These are phyloP conservation scores for Lindgomyces ingoldianus DNA, from an alignment of 495 filamentous ascomycete species.

Conservation along the genomic window DNA sequence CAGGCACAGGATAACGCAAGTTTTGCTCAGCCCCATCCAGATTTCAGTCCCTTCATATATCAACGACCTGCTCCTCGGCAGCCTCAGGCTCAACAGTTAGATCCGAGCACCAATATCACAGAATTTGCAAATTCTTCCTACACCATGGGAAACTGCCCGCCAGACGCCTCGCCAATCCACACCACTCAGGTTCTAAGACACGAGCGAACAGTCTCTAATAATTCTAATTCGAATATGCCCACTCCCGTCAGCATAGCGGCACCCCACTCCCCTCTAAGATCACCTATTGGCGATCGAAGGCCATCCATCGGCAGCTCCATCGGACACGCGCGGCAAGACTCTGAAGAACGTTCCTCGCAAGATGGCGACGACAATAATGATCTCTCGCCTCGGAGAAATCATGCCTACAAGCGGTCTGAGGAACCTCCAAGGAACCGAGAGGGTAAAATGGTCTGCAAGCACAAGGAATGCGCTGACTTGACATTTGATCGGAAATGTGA, in stretches of 20 bases:
- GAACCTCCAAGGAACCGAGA: slow-evolving; percentile 65
- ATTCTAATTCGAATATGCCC: slow-evolving; percentile 26
- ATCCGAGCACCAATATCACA: slow-evolving; percentile 12
- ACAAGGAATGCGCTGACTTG: slow-evolving; percentile 57
- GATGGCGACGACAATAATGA: slow-evolving; percentile 18
- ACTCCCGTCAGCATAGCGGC: slow-evolving; percentile 30
- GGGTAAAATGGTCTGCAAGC: slow-evolving; percentile 71
- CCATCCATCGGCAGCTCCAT: slow-evolving; percentile 16
- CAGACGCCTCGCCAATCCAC: slow-evolving; percentile 15
- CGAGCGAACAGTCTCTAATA: slow-evolving; percentile 25
- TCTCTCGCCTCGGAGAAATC: slow-evolving; percentile 26
- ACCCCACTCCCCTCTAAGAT: slow-evolving; percentile 19
- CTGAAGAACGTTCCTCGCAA: slow-evolving; percentile 28
- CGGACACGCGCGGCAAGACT: slow-evolving; percentile 2
- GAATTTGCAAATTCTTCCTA: slow-evolving; percentile 9
- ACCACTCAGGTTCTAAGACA: slow-evolving; percentile 5
- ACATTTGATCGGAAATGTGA: slow-evolving; percentile 82
- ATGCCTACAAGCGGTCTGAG: slow-evolving; percentile 42
- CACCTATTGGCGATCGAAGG: slow-evolving; percentile 16
- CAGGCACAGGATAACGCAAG: slow-evolving; percentile 11
- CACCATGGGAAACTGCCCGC: slow-evolving; percentile 21
- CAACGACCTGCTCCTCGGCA: slow-evolving; percentile 10
- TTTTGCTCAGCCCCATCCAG: slow-evolving; percentile 31
- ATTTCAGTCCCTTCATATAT: slow-evolving; percentile 9
- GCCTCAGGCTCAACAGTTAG: slow-evolving; percentile 31